Evolutionary conservation across 2,329 filamentous ascomycete species (phyloP).

Genomic region (Nigrograna mackinnonii): DNA sequence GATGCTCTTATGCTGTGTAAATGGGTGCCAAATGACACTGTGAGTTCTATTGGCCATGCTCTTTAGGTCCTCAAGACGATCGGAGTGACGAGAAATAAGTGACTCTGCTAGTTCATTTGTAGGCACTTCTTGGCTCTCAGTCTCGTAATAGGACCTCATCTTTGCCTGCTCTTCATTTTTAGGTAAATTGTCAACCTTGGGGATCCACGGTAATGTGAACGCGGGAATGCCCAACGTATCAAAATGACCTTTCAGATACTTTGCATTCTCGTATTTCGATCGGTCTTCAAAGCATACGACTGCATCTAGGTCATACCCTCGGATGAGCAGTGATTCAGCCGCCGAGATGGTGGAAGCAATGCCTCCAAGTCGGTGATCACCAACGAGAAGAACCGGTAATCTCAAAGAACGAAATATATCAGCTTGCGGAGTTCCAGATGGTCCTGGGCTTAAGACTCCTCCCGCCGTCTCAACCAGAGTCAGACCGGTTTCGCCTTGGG

Average conservation of each 20-base stretch:
- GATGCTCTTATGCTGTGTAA: constrained; percentile 74
- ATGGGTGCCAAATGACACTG: constrained; percentile 77
- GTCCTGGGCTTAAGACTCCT: constrained; percentile 78
- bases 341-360: constrained; percentile 81
- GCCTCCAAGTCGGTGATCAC: constrained; percentile 75
- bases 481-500: constrained; percentile 18
- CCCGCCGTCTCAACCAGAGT: constrained; percentile 80
- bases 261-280: constrained; percentile 67
- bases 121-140: constrained; percentile 36
- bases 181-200: constrained; percentile 42
- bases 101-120: constrained; percentile 53
- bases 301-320: constrained; percentile 76
- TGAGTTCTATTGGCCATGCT: constrained; percentile 63
- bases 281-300: constrained; percentile 70
- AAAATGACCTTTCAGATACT: constrained; percentile 72
- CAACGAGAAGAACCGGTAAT: constrained; percentile 74
- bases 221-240: constrained; percentile 59
- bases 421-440: constrained; percentile 75
- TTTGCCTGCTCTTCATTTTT: constrained; percentile 54
- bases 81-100: constrained; percentile 58
- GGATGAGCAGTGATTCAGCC: constrained; percentile 75
- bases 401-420: constrained; percentile 76
- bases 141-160: constrained; percentile 68
- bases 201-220: constrained; percentile 62
- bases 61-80: constrained; percentile 62